These are phyloP conservation scores for Parastagonospora nodorum DNA, from an alignment of 2,329 filamentous ascomycete species.

Conservation along the genomic window DNA sequence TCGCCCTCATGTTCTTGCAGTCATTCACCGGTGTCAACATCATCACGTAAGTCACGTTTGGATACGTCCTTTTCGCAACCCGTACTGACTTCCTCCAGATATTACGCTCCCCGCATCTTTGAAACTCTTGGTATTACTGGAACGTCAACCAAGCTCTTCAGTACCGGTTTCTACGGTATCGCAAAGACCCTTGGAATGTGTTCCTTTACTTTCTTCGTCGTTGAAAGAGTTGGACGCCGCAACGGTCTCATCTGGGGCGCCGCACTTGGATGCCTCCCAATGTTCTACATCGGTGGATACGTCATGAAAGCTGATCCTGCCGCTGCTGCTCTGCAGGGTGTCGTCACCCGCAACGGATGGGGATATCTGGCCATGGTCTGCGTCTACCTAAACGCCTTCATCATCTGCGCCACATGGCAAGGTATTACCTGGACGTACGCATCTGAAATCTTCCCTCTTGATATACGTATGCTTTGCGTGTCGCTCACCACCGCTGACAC, in stretches of 20 bases:
- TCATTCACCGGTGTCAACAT: constrained; percentile 40
- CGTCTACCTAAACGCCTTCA: constrained; percentile 61
- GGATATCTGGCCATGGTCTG: constrained; percentile 60
- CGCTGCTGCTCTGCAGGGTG: constrained; percentile 49
- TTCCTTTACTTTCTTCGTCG: constrained; percentile 47
- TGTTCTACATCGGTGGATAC: constrained; percentile 60
- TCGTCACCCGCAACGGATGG: constrained; percentile 51
- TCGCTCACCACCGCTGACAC: constrained; percentile 47
- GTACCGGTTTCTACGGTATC: constrained; percentile 59
- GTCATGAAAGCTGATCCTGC: constrained; percentile 59
- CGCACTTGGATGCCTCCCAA: constrained; percentile 54
- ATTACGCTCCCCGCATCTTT: constrained; percentile 46
- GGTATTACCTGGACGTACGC: constrained; percentile 52
- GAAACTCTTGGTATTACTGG: constrained; percentile 53
- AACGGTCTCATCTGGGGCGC: constrained; percentile 56
- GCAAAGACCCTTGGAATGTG: constrained; percentile 47
- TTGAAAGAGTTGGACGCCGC: constrained; percentile 48
- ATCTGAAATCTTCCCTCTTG: constrained; percentile 55
- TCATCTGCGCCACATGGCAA: constrained; percentile 55
- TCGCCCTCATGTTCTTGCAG: constrained; percentile 47
- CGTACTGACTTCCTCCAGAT: constrained; percentile 27
- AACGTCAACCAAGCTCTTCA: constrained; percentile 49
- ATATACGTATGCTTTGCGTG: constrained; percentile 49
- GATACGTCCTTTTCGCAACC: too few species aligned
- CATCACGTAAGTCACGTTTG: neutral